Evolutionary conservation across 106 monocot species (phyloP).

Genomic region (Gastrodia elata): DNA sequence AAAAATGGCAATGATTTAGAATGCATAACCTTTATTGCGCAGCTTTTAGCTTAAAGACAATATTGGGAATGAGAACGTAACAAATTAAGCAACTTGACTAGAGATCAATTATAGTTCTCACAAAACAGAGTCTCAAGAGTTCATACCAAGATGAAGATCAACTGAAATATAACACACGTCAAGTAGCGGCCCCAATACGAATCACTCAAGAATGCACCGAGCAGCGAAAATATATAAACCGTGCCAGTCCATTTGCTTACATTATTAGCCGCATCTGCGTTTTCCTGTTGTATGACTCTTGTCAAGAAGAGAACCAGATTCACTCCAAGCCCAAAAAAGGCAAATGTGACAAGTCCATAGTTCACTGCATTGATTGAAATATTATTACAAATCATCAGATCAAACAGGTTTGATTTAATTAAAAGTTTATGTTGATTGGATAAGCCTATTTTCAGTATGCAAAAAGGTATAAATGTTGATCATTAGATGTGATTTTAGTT

Average conservation of each 20-base stretch:
- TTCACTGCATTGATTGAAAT: constrained; percentile 39
- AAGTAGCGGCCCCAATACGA: constrained; percentile 76
- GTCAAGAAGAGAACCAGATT: constrained; percentile 74
- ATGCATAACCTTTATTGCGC: background rate
- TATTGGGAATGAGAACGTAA: background rate
- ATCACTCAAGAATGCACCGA: constrained; percentile 79
- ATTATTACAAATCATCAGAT: background rate
- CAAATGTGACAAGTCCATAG: constrained; percentile 55
- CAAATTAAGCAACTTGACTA: too few relatives aligned
- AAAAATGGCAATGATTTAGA: background rate
- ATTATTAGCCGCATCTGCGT: constrained; percentile 65
- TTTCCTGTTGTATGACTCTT: constrained; percentile 57
- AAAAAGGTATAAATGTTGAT: too few relatives aligned
- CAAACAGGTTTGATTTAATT: background rate
- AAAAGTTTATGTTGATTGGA: too few relatives aligned
- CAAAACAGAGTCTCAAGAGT: background rate
- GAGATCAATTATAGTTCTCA: too few relatives aligned
- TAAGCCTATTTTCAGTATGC: too few relatives aligned
- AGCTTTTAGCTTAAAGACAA: background rate
- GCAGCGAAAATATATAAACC: constrained; percentile 66
- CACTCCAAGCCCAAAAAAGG: constrained; percentile 76
- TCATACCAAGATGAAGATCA: constrained; percentile 61
- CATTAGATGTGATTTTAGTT: background rate
- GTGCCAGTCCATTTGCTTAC: constrained; percentile 87
- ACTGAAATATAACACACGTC: constrained; percentile 66